Percentiles rank a stretch among this genome's conserved stretches.
Evolutionary conservation across 163 green algal genomes (phyloP).

Genomic region (Prototheca wickerhamii): DNA sequence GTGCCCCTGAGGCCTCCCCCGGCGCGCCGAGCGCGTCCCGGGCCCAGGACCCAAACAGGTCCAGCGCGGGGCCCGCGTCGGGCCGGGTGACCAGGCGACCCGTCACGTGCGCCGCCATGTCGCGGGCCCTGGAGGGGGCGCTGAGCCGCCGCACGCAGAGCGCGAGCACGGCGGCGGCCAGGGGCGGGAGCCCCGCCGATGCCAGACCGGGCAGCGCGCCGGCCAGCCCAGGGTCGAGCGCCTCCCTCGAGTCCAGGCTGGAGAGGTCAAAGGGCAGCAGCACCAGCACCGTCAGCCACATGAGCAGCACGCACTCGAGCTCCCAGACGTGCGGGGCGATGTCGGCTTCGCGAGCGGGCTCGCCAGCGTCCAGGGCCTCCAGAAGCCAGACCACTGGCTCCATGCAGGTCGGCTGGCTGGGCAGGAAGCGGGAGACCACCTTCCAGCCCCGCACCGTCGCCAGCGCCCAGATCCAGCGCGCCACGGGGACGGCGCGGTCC

Average conservation of each 20-base stretch:
- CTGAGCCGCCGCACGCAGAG: constrained; percentile 30
- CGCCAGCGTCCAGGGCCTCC: neutral
- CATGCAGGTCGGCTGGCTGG: constrained; percentile 72
- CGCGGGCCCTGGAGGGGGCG: constrained; percentile 35
- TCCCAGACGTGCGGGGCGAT: constrained; percentile 46
- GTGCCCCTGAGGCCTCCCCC: neutral
- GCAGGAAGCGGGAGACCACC: constrained; percentile 83
- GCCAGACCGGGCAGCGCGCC: neutral
- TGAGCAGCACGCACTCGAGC: constrained; percentile 68
- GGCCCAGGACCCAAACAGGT: constrained; percentile 59
- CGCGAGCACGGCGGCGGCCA: constrained; percentile 28
- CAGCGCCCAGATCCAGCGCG: constrained; percentile 31
- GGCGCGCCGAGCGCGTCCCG: constrained; percentile 17
- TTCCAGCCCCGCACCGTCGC: constrained; percentile 67
- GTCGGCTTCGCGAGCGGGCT: neutral
- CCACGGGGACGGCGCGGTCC: neutral
- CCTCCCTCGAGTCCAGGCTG: constrained; percentile 52
- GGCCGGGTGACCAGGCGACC: constrained; percentile 77
- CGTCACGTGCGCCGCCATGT: constrained; percentile 74
- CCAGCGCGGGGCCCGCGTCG: constrained; percentile 63
- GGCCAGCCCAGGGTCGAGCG: neutral
- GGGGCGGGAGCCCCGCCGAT: constrained; percentile 2
- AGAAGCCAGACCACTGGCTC: constrained; percentile 60
- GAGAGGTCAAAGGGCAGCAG: constrained; percentile 91
- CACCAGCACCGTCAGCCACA: constrained; percentile 90